Conservation (phyloP, 768 basidiomycete genomes). For the Naganishia onofrii region DNA sequence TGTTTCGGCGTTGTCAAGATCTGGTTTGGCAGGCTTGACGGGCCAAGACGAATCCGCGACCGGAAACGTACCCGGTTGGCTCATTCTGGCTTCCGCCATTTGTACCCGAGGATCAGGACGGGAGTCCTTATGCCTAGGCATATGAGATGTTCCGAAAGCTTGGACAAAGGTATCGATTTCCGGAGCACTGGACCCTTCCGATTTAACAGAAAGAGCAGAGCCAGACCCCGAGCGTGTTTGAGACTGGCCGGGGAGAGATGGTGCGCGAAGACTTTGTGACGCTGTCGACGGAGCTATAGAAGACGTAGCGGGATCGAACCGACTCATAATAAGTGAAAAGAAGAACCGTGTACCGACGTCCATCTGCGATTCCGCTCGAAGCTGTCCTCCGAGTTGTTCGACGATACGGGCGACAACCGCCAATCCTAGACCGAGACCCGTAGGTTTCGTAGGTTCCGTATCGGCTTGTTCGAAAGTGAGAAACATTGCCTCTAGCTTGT, state of each 20-base stretch:
- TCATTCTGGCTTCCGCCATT: slow-evolving; percentile 44
- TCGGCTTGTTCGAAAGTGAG: slow-evolving; percentile 77
- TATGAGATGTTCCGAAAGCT: slow-evolving; percentile 49
- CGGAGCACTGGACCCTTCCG: slow-evolving; percentile 34
- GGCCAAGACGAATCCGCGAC: slow-evolving; percentile 48
- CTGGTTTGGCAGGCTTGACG: slow-evolving; percentile 39
- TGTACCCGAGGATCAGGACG: slow-evolving; percentile 38
- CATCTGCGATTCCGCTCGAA: slow-evolving; percentile 71
- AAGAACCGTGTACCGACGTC: slow-evolving; percentile 70
- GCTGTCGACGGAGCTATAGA: slow-evolving; percentile 18
- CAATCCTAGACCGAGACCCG: slow-evolving; percentile 63
- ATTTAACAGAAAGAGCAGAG: slow-evolving; percentile 25
- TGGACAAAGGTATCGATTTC: slow-evolving; percentile 54
- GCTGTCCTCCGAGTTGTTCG: slow-evolving; percentile 72
- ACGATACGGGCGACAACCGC: slow-evolving; percentile 79
- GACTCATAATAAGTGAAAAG: slow-evolving; percentile 56
- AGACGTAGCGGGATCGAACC: slow-evolving; percentile 9
- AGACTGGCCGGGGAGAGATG: not conserved
- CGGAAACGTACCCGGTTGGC: slow-evolving; percentile 43
- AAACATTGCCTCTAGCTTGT: slow-evolving; percentile 72
- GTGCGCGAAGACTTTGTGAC: slow-evolving; percentile 9
- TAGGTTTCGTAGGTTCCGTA: slow-evolving; percentile 55
- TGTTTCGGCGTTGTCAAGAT: slow-evolving; percentile 34
- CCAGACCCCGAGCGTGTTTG: slow-evolving; percentile 13
- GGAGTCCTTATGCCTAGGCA: slow-evolving; percentile 23